phyloP scores from a whole-genome alignment of 169 alveolate genomes.

The Theileria luwenshuni region DNA sequence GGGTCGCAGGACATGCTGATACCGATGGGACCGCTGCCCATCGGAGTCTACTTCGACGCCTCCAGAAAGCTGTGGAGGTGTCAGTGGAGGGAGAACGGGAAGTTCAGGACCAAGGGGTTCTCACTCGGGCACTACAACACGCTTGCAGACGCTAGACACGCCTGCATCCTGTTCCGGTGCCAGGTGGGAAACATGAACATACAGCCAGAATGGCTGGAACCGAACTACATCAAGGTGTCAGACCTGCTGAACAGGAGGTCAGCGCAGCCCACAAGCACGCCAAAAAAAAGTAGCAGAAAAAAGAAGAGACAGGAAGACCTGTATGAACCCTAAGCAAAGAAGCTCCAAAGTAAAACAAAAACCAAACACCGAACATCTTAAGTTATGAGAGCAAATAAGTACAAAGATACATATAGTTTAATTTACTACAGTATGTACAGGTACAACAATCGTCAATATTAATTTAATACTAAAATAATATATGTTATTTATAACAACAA shows the following conservation, averaged over 20 bases:
- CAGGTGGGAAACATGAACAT: conserved; percentile 85
- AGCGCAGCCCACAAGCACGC: conserved; percentile 32
- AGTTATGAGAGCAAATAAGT: too few relatives aligned
- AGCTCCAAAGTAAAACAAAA: too few relatives aligned
- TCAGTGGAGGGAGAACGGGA: conserved; percentile 89
- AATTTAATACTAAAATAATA: too few relatives aligned
- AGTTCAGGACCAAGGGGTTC: conserved; percentile 85
- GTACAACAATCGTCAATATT: too few relatives aligned
- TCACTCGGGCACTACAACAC: conserved; percentile 81
- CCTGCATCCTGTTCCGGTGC: conserved; percentile 83
- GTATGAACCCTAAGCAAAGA: conserved; percentile 4
- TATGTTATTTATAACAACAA: too few relatives aligned
- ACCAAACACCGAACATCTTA: too few relatives aligned
- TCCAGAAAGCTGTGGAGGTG: conserved; percentile 87
- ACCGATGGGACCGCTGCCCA: conserved; percentile 85
- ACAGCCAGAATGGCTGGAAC: conserved; percentile 83
- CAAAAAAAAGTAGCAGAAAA: conserved; percentile 59
- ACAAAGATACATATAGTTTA: too few relatives aligned
- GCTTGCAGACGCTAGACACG: conserved; percentile 83
- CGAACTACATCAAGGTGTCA: conserved; percentile 69
- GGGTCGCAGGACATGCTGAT: conserved; percentile 69
- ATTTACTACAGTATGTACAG: too few relatives aligned
- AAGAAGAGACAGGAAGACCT: conserved; percentile 28
- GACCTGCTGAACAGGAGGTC: conserved; percentile 43
- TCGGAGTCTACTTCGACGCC: conserved; percentile 87